Conservation (phyloP, 2,329 filamentous ascomycete genomes). For the Fusarium penzigii region DNA sequence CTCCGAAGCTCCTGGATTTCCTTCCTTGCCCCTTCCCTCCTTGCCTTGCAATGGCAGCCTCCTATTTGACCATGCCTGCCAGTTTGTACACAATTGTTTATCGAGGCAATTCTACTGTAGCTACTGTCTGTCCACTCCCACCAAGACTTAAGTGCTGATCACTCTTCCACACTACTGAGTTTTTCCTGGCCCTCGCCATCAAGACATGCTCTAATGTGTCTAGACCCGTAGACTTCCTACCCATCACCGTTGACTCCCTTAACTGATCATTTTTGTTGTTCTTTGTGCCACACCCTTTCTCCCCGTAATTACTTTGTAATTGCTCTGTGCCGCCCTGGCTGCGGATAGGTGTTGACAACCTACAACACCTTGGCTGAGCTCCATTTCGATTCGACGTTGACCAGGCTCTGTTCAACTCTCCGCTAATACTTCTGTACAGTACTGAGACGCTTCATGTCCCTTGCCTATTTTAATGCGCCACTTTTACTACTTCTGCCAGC, state of each 20-base stretch:
- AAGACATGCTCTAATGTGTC: neutral
- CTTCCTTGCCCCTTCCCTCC: too few relatives aligned
- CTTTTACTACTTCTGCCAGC: neutral
- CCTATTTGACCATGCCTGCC: too few relatives aligned
- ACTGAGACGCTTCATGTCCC: neutral
- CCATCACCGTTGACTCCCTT: constrained; percentile 11
- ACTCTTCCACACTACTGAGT: too few relatives aligned
- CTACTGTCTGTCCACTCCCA: too few relatives aligned
- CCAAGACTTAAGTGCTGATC: too few relatives aligned
- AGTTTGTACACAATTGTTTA: too few relatives aligned
- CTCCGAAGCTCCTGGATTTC: too few relatives aligned
- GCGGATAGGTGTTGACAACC: neutral
- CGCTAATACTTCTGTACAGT: neutral
- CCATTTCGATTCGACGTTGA: neutral
- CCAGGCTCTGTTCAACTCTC: neutral
- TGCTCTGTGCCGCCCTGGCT: neutral
- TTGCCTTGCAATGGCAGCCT: too few relatives aligned
- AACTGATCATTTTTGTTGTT: constrained; percentile 14
- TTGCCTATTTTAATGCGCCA: neutral
- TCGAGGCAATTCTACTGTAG: too few relatives aligned
- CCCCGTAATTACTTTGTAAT: constrained; percentile 10
- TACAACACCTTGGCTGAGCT: neutral
- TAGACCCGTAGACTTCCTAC: constrained; percentile 27
- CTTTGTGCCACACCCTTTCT: constrained; percentile 28
- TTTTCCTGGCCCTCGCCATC: too few relatives aligned